Percentiles rank a stretch among this genome's conserved stretches.
Conservation (phyloP, 2,329 filamentous ascomycete genomes). For the Cordyceps cateniannulata region DNA sequence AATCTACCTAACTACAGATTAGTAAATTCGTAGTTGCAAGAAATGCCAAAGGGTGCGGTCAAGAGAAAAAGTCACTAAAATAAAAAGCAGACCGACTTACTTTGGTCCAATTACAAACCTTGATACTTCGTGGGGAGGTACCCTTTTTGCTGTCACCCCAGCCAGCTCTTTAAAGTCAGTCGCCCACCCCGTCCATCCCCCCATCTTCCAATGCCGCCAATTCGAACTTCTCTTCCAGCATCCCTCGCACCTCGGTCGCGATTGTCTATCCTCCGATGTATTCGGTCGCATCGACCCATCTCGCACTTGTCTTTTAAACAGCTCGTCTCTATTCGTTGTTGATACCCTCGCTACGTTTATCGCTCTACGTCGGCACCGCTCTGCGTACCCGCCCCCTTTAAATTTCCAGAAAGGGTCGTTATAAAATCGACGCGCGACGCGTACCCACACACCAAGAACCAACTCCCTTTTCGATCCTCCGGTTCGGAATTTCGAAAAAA, state of each 20-base stretch:
- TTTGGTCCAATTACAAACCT: no score
- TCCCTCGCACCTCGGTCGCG: conserved; percentile 11
- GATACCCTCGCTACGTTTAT: conserved; percentile 19
- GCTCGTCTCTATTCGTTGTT: conserved; percentile 14
- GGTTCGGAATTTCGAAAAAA: conserved; percentile 14
- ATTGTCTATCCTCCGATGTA: conserved; percentile 23
- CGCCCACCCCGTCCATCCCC: no score
- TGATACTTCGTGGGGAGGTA: no score
- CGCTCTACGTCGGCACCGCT: background rate
- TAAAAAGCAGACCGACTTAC: background rate
- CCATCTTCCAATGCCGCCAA: no score
- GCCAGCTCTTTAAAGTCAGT: no score
- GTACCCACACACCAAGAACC: conserved; percentile 7
- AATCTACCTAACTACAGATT: no score
- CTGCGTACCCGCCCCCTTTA: conserved; percentile 9
- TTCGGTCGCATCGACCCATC: conserved; percentile 23
- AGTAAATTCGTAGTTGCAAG: no score
- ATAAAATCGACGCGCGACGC: conserved; percentile 14
- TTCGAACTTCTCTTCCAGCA: conserved; percentile 3
- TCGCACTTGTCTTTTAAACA: conserved; percentile 15
- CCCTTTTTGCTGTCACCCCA: no score
- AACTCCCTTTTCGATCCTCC: conserved; percentile 9
- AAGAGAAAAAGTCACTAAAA: no score
- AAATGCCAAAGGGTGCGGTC: no score
- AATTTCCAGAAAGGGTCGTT: conserved; percentile 2